These are phyloP conservation scores for Aspergillus sp. DNA, from an alignment of 2,329 filamentous ascomycete species.

Conservation along the genomic window DNA sequence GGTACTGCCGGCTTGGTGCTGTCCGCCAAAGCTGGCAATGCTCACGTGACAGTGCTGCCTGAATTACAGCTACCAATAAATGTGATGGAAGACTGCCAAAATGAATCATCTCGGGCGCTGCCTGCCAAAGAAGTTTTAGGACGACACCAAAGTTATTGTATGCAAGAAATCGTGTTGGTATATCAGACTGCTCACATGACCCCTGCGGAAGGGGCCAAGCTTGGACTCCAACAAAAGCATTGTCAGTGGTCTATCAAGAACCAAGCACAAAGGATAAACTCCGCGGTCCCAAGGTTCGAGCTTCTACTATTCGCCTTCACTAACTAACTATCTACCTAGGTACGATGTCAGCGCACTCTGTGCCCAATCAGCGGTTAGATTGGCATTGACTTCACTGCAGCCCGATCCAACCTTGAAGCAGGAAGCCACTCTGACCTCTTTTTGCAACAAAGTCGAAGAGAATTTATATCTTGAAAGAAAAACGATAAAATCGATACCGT, in stretches of 20 bases:
- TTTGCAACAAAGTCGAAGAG: background rate
- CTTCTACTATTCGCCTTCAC: background rate
- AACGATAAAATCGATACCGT: background rate
- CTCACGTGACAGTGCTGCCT: slow-evolving; percentile 14
- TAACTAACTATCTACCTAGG: background rate
- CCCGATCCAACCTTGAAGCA: background rate
- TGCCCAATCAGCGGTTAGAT: background rate
- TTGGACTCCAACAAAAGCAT: background rate
- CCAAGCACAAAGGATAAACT: background rate
- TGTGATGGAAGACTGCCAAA: background rate
- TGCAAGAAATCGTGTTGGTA: background rate
- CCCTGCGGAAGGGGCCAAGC: background rate
- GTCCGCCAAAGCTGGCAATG: background rate
- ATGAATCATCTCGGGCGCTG: background rate
- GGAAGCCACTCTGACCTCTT: background rate
- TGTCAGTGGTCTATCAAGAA: background rate
- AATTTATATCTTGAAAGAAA: background rate
- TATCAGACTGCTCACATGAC: slow-evolving; percentile 3
- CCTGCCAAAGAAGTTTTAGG: background rate
- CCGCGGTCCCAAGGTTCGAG: background rate
- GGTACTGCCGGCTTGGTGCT: slow-evolving; percentile 2
- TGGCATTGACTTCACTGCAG: background rate
- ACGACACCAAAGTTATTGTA: background rate
- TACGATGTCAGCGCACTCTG: background rate
- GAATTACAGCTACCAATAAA: background rate